These are phyloP conservation scores for Botrytis byssoidea DNA, from an alignment of 2,329 filamentous ascomycete genomes.

Conservation along the genomic window DNA sequence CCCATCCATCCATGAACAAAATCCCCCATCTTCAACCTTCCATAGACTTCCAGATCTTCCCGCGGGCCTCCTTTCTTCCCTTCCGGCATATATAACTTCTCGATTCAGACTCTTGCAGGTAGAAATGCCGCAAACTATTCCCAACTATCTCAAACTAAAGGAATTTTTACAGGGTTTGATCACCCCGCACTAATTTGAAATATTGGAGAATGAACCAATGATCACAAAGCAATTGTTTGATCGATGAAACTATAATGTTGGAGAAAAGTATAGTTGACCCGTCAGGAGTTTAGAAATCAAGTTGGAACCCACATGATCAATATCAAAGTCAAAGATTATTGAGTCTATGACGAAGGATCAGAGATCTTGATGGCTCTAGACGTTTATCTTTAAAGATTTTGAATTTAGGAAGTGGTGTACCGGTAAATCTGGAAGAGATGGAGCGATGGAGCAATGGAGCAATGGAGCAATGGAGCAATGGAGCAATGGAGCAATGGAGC, in stretches of 20 bases:
- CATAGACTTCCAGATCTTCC: neutral
- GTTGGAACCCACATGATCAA: neutral
- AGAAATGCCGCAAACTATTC: neutral
- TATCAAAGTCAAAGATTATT: neutral
- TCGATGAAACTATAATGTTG: neutral
- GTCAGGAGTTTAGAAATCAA: neutral
- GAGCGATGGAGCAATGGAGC: neutral
- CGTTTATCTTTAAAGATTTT: neutral
- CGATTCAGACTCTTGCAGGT: neutral
- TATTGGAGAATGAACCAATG: neutral
- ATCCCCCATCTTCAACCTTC: conserved; percentile 1
- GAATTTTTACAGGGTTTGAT: neutral
- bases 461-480: neutral
- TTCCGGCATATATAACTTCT: neutral
- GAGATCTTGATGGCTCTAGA: neutral
- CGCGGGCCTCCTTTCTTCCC: neutral
- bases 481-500: neutral
- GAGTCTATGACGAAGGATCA: neutral
- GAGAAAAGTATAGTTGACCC: neutral
- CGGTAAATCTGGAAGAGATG: neutral
- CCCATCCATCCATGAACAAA: neutral
- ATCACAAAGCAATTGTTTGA: neutral
- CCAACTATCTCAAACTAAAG: neutral
- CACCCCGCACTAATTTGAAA: conserved; percentile 5
- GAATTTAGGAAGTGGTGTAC: neutral